phyloP scores from a whole-genome alignment of 2,329 filamentous ascomycete species.

The Exophiala lecanii-corni region DNA sequence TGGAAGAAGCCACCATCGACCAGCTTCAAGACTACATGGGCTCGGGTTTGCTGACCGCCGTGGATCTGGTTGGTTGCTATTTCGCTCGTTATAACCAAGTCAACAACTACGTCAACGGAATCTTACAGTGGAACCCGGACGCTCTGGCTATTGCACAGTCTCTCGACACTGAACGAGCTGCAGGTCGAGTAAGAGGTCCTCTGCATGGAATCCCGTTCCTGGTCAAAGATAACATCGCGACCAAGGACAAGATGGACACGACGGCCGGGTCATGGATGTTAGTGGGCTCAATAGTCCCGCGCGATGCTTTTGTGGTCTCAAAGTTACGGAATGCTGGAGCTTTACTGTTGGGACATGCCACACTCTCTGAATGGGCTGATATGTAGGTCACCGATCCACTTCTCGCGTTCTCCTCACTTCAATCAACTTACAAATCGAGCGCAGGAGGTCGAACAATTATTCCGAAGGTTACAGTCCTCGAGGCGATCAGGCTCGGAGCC shows the following conservation, averaged over 20 bases:
- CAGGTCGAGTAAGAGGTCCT: conserved; percentile 56
- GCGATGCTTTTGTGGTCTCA: conserved; percentile 62
- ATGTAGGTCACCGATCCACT: no score
- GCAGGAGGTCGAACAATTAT: conserved; percentile 54
- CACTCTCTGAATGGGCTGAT: conserved; percentile 68
- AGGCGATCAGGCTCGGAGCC: conserved; percentile 59
- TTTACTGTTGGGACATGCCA: conserved; percentile 66
- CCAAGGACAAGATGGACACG: conserved; percentile 66
- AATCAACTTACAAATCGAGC: neutral
- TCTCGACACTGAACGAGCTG: conserved; percentile 57
- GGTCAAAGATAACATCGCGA: conserved; percentile 69
- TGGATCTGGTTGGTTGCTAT: conserved; percentile 60
- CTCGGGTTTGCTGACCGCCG: conserved; percentile 52
- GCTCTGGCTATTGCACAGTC: conserved; percentile 56
- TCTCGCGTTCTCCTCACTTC: no score
- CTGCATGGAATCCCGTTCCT: conserved; percentile 72
- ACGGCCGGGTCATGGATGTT: conserved; percentile 67
- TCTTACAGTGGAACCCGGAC: conserved; percentile 67
- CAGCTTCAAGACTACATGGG: conserved; percentile 58
- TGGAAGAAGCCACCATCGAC: conserved; percentile 68
- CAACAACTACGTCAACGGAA: conserved; percentile 55
- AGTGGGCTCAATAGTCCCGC: conserved; percentile 60
- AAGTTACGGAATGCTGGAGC: conserved; percentile 62
- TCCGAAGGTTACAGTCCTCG: conserved; percentile 63
- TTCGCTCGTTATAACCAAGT: conserved; percentile 58